These are phyloP conservation scores for Ogataea paraovalis DNA, from an alignment of 805 yeast species.

Conservation along the genomic window DNA sequence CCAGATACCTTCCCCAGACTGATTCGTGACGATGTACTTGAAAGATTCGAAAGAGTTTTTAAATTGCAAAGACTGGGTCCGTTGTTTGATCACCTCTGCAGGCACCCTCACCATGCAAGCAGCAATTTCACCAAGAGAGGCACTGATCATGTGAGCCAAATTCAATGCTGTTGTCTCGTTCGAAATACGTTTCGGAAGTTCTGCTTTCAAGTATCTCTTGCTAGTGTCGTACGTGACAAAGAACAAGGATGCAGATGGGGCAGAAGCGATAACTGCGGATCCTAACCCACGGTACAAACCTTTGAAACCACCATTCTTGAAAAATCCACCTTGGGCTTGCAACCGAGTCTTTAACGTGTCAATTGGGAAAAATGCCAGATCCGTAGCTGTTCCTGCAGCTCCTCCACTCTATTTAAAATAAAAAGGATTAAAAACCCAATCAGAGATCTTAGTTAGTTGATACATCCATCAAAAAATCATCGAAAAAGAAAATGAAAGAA, in stretches of 20 bases:
- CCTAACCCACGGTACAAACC: conserved; percentile 94
- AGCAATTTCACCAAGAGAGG: conserved; percentile 85
- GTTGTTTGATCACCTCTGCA: conserved; percentile 91
- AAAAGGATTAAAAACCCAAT: too few relatives aligned
- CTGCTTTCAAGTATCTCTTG: conserved; percentile 37
- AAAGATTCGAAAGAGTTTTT: conserved; percentile 65
- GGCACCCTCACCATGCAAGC: conserved; percentile 96
- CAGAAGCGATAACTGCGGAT: conserved; percentile 89
- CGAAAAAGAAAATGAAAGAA: not conserved
- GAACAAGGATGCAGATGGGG: conserved; percentile 80
- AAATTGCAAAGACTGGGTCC: conserved; percentile 74
- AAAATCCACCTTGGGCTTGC: conserved; percentile 95
- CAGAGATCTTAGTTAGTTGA: not conserved
- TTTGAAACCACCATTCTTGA: conserved; percentile 84
- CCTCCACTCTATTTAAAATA: conserved; percentile 77
- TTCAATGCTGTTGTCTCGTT: conserved; percentile 31
- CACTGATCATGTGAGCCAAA: conserved; percentile 76
- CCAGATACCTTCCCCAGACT: conserved; percentile 72
- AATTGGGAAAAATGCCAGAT: conserved; percentile 90
- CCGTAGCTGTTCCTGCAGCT: conserved; percentile 95
- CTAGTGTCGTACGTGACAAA: conserved; percentile 80
- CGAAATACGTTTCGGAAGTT: conserved; percentile 19
- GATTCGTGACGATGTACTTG: conserved; percentile 53
- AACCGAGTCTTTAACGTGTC: conserved; percentile 92
- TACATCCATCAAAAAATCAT: not conserved